Base-by-base conservation (phyloP, 441 rosid genomes). In the Erodium chrysanthum region DNA sequence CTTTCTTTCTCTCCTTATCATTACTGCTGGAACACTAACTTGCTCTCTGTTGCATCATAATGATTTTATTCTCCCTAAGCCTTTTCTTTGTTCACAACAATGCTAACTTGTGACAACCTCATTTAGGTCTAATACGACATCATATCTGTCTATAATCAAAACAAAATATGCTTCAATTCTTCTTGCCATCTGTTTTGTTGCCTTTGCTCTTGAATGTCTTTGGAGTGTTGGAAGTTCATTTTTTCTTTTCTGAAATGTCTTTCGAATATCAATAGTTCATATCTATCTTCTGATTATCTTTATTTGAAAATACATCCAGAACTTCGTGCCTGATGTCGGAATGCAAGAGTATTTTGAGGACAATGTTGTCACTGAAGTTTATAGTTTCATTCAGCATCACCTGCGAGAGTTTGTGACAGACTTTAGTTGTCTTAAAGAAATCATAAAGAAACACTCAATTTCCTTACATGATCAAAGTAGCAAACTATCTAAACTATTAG, bases 321-420 rank as follows among this genome's bases (percentile, higher is more conserved):
- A 79, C 69, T 72, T 82, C 66, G 83, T 81, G 82, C 71, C 86
- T 52, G 84, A 79, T 61, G 33, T 67, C 71, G 71, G 76, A 71
- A 25, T 79, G 77, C 82, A 71, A 46, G 86, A 80, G 50, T 77
- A 80, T 71, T 70, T 83, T 54, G 88, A 76, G 60, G 87, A 75
- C 68, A 75, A 74, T 71, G 71, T 70, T 68, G 68, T 81, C 27
- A 54, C 60, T 23, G 82, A 85, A 74, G 79, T 82, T 62, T 78
- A 81, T 76, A 77, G 74, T 73, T 81, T 77, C 67, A 72, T 86
- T 70, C 56, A 75, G 46, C 83, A 70, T 73, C 79, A 78, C 70
- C 75, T 93, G 80, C 92, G 88, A 76, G 86, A 79, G 63, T 77
- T 84, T 70, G 68, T 72, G 71, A 75, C 72, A 56, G 87, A 79